phyloP scores from a whole-genome alignment of 2,329 filamentous ascomycete species.

The Exophiala mesophila region DNA sequence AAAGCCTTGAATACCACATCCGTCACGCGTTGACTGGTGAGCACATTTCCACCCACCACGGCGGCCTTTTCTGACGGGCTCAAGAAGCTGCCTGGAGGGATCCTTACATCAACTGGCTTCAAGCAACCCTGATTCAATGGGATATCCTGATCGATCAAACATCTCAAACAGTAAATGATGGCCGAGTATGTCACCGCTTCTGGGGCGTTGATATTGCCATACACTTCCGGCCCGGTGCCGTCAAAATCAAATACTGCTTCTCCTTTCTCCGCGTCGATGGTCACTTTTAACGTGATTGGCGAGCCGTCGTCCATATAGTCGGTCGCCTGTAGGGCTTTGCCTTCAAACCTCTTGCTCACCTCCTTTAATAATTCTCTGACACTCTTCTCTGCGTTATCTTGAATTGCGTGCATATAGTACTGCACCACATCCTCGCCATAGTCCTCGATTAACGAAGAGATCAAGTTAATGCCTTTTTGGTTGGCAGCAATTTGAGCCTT shows the following conservation, averaged over 20 bases:
- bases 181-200: constrained; percentile 77
- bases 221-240: constrained; percentile 74
- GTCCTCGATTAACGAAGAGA: constrained; percentile 68
- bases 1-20: constrained; percentile 80
- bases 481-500: constrained; percentile 86
- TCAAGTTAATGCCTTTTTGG: constrained; percentile 76
- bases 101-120: constrained; percentile 67
- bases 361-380: constrained; percentile 69
- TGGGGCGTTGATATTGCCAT: constrained; percentile 75
- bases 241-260: constrained; percentile 74
- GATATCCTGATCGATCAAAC: constrained; percentile 74
- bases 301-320: constrained; percentile 88
- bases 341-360: constrained; percentile 64
- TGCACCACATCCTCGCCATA: constrained; percentile 73
- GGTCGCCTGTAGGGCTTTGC: constrained; percentile 64
- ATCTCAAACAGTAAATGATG: constrained; percentile 80
- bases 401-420: constrained; percentile 79
- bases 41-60: constrained; percentile 77
- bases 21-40: constrained; percentile 73
- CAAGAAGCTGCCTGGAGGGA: constrained; percentile 68
- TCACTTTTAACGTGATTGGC: constrained; percentile 68
- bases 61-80: constrained; percentile 71
- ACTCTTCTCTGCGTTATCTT: constrained; percentile 71
- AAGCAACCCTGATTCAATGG: constrained; percentile 84
- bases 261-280: constrained; percentile 68